Conservation (phyloP, 345 rosid genomes). For the Sonneratia caseolaris region DNA sequence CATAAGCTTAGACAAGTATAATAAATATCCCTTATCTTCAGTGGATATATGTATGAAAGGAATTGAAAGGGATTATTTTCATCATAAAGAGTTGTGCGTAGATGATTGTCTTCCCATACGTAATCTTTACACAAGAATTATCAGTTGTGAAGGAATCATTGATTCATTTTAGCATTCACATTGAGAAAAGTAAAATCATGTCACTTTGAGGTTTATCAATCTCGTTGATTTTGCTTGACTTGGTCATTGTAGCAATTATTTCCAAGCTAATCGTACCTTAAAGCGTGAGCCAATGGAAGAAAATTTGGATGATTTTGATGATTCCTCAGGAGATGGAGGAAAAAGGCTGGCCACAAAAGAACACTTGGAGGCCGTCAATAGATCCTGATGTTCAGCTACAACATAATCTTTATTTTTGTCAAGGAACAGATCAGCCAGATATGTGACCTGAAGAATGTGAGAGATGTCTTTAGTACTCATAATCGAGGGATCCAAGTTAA, state of each 20-base stretch:
- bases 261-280: constrained; percentile 43
- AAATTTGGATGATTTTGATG: constrained; percentile 93
- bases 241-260: background rate
- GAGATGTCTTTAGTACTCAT: constrained; percentile 6
- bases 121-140: background rate
- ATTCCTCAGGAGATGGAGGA: constrained; percentile 83
- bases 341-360: constrained; percentile 67
- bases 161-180: background rate
- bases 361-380: constrained; percentile 69
- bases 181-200: background rate
- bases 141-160: background rate
- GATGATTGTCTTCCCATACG: too few species aligned
- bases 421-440: constrained; percentile 88
- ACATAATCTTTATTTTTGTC: constrained; percentile 99
- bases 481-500: background rate
- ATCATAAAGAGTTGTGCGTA: too few species aligned
- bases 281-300: constrained; percentile 97
- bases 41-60: background rate
- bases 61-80: too few species aligned
- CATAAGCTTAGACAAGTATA: too few species aligned
- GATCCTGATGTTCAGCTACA: constrained; percentile 97
- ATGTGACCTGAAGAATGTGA: constrained; percentile 49
- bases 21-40: too few species aligned
- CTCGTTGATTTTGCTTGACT: background rate
- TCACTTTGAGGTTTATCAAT: background rate